Conservation (phyloP, 1,139 yeast genomes). For the Insectozyma bohioensis region DNA sequence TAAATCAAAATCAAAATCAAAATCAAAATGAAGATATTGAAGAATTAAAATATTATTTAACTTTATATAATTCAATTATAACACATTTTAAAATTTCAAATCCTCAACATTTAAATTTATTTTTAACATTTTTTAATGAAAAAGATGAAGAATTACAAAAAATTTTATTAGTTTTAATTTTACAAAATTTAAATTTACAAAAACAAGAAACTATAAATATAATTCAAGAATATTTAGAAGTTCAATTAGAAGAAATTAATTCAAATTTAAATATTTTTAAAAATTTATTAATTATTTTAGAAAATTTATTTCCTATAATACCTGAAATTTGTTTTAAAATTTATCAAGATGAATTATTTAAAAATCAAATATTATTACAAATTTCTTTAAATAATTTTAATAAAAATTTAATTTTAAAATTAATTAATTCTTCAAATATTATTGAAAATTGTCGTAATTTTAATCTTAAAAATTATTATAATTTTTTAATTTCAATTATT, state of each 20-base stretch:
- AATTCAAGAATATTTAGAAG: conserved; percentile 27
- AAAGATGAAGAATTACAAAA: conserved; percentile 17
- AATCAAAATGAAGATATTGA: conserved; percentile 1
- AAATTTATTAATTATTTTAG: conserved; percentile 23
- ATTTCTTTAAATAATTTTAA: background rate
- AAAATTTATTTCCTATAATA: conserved; percentile 25
- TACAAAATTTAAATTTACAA: conserved; percentile 23
- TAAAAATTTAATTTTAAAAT: conserved; percentile 25
- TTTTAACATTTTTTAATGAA: conserved; percentile 23
- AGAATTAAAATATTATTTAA: conserved; percentile 14
- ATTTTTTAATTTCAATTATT: conserved; percentile 20
- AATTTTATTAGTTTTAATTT: conserved; percentile 23
- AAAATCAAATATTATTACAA: conserved; percentile 15
- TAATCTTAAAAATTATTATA: conserved; percentile 30
- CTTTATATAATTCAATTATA: conserved; percentile 12
- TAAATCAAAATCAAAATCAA: too few species aligned
- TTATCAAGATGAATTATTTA: conserved; percentile 21
- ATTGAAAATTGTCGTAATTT: conserved; percentile 35
- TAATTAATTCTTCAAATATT: conserved; percentile 36
- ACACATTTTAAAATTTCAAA: conserved; percentile 19
- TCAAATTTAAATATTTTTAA: conserved; percentile 17
- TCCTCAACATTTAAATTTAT: conserved; percentile 25
- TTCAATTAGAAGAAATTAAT: conserved; percentile 18
- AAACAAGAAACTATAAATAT: conserved; percentile 18
- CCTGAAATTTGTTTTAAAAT: conserved; percentile 24